Evolutionary conservation across 169 alveolate species (phyloP).

Genomic region (Cystoisospora suis): DNA sequence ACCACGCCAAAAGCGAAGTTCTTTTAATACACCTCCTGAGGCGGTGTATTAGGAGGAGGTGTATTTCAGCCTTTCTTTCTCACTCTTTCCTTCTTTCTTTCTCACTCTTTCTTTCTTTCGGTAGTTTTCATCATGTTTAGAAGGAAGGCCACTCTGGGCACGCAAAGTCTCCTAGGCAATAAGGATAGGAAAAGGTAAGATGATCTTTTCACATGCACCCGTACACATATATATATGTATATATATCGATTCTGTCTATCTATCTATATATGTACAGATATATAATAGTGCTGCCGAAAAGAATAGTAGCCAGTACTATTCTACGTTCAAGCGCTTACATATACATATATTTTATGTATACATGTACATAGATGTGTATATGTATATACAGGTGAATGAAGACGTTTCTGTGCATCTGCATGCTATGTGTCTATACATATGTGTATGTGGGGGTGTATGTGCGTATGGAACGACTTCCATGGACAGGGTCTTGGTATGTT

Average conservation of each 20-base stretch:
- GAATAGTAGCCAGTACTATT: too few relatives aligned
- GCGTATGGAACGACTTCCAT: too few relatives aligned
- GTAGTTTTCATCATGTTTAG: conserved; percentile 43
- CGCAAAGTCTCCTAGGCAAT: conserved; percentile 44
- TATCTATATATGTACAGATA: too few relatives aligned
- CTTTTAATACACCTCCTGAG: too few relatives aligned
- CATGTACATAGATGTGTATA: neutral
- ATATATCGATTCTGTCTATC: neutral
- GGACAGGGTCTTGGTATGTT: too few relatives aligned
- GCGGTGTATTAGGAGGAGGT: too few relatives aligned
- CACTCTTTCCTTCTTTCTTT: too few relatives aligned
- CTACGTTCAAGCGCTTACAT: neutral
- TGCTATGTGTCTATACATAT: too few relatives aligned
- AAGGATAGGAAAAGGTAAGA: conserved; percentile 45
- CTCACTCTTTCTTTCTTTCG: neutral
- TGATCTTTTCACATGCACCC: too few relatives aligned
- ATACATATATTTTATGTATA: neutral
- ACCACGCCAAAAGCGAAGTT: too few relatives aligned
- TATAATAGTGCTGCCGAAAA: neutral
- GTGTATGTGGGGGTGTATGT: neutral
- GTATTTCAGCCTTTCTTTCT: too few relatives aligned
- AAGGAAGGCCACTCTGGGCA: conserved; percentile 35
- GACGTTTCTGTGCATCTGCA: neutral
- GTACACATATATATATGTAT: neutral
- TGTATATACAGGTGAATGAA: neutral